A percentile compares a stretch with the other conserved stretches of the same genome.
These are phyloP conservation scores for Mucor indicus DNA, from an alignment of 371 early-diverging fungal genomes.

Conservation along the genomic window DNA sequence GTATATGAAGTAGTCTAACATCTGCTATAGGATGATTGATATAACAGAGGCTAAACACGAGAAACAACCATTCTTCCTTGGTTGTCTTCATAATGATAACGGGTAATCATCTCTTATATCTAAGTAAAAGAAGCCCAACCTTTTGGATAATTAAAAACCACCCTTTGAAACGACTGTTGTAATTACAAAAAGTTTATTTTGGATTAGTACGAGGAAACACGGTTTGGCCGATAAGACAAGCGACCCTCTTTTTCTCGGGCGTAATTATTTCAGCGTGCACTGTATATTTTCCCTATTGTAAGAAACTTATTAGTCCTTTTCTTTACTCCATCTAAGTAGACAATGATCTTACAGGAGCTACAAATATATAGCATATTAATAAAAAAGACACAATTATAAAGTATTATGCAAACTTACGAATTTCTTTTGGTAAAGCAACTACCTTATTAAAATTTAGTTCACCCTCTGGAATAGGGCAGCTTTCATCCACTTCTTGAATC, in stretches of 20 bases:
- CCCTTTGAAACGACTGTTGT: too few species aligned
- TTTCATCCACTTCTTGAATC: constrained; percentile 44
- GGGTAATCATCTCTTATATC: too few species aligned
- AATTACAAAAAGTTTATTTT: too few species aligned
- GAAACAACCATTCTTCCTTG: too few species aligned
- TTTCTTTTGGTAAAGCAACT: constrained; percentile 55
- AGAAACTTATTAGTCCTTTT: background rate
- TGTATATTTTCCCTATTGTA: constrained; percentile 38
- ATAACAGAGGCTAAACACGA: too few species aligned
- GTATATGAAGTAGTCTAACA: too few species aligned
- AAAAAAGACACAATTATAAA: too few species aligned
- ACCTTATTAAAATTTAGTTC: constrained; percentile 35
- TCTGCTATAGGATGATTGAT: too few species aligned
- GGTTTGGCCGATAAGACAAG: constrained; percentile 30
- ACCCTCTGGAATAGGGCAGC: constrained; percentile 56
- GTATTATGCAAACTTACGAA: constrained; percentile 53
- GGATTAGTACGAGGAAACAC: constrained; percentile 23
- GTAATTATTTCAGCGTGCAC: constrained; percentile 31
- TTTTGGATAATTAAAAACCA: too few species aligned
- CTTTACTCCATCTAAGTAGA: background rate
- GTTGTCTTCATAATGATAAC: too few species aligned
- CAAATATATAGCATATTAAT: too few species aligned
- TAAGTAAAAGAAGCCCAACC: too few species aligned
- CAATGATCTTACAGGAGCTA: constrained; percentile 25
- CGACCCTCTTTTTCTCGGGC: constrained; percentile 23